Base-by-base conservation (phyloP, 768 basidiomycete genomes). In the Agaricus bisporus region DNA sequence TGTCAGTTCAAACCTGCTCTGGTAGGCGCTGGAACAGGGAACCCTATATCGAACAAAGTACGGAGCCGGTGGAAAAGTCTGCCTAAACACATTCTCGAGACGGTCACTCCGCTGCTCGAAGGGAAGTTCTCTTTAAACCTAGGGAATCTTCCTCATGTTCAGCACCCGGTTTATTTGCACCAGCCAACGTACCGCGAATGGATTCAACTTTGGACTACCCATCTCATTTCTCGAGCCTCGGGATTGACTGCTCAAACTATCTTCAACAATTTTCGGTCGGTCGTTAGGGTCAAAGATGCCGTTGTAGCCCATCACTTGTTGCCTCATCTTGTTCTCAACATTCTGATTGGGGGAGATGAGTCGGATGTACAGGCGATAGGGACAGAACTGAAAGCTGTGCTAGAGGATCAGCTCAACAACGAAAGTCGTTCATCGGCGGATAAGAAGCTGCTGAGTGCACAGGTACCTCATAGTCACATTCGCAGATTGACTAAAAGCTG, bases 151-250 rank as follows among this genome's bases (percentile, higher is more conserved):
- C 71, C 70, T 10, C 59, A 71, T 2, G 64, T 74, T 17, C 67
- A 73, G 47, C 81, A 85, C 58, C 95, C 95, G 2, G 83, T 98
- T 52, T 99, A 98, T 68, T 77, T 81, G 0, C 69, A 70, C 4
- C 78, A 84, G 53, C 66, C 80, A 2, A 95, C 92, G 0, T 99
- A 98, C 68, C 83, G 95, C 39, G 95, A 98, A 67, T 99, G 97
- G 97, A 80, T 98, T 32, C 93, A 95, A 59, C 65, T 80, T 0
- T 98, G 95, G 93, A 85, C 92, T 1, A 74, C 79, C 9, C 78
- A 91, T 65, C 78, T 99, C 35, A 89, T 98, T 51, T 74, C 79
- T 10, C 78, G 73, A 52, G 82, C 79, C 6, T 76, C 81, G 1
- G 82, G 82, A 17, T 58, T 59, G 2, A 75, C 71, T 48, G 89